Evolutionary conservation across 2,329 filamentous ascomycete species (phyloP).

Genomic region (Zarea fungicola): DNA sequence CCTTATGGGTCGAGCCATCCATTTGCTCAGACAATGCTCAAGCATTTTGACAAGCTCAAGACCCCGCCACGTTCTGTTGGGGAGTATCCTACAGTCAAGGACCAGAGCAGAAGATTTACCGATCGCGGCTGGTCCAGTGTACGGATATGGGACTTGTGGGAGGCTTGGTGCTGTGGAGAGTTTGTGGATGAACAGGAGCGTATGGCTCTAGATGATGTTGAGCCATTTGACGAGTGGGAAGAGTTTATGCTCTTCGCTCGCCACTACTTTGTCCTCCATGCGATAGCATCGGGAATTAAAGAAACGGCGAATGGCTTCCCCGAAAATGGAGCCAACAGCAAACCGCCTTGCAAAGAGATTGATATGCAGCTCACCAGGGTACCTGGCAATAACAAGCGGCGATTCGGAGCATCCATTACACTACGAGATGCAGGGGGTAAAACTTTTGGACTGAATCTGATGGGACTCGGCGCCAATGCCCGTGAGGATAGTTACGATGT

Average conservation of each 20-base stretch:
- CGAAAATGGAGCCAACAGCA: too few relatives aligned
- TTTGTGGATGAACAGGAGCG: conserved; percentile 61
- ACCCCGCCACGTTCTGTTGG: conserved; percentile 72
- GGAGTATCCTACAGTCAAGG: conserved; percentile 59
- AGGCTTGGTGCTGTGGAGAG: conserved; percentile 66
- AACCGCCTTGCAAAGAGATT: background rate
- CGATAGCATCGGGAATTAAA: conserved; percentile 27
- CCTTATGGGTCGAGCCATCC: conserved; percentile 74
- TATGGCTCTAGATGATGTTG: conserved; percentile 59
- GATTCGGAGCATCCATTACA: conserved; percentile 55
- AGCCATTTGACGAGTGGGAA: conserved; percentile 95
- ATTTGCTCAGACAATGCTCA: conserved; percentile 81
- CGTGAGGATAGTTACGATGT: conserved; percentile 48
- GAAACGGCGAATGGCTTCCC: background rate
- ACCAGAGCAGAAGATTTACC: conserved; percentile 65
- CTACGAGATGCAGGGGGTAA: conserved; percentile 32
- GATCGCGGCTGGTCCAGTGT: conserved; percentile 62
- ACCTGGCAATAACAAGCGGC: conserved; percentile 33
- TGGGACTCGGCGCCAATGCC: conserved; percentile 40
- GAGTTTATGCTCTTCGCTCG: conserved; percentile 80
- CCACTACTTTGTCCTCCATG: conserved; percentile 77
- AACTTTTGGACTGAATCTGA: conserved; percentile 40
- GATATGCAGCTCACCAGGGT: background rate
- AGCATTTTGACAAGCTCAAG: conserved; percentile 74
- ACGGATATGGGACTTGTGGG: conserved; percentile 68